Percentiles rank a stretch among this genome's conserved stretches.
phyloP scores from a whole-genome alignment of 2,329 filamentous ascomycete species.

The Aaosphaeria arxii region DNA sequence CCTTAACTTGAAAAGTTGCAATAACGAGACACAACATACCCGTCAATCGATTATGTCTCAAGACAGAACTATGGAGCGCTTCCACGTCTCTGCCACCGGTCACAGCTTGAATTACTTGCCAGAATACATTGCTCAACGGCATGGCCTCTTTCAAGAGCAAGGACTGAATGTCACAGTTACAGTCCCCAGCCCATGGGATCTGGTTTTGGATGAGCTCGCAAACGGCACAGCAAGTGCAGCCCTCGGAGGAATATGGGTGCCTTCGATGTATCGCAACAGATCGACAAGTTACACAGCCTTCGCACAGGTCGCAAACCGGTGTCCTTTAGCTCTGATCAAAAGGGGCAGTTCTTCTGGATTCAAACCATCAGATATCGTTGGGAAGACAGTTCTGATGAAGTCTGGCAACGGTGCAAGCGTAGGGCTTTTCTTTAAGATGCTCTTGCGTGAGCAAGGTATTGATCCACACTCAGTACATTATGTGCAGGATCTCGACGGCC shows the following conservation, averaged over 20 bases:
- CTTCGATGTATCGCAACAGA: conserved; percentile 9
- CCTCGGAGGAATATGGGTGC: conserved; percentile 16
- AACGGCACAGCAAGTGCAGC: conserved; percentile 15
- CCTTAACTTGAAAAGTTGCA: too few species aligned
- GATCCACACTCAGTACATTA: conserved; percentile 11
- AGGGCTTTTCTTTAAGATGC: conserved; percentile 19
- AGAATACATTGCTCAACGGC: conserved; percentile 27
- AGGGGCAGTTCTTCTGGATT: conserved; percentile 4
- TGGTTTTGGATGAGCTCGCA: conserved; percentile 17
- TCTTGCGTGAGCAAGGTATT: conserved; percentile 14
- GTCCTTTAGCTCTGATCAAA: conserved; percentile 8
- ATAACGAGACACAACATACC: too few species aligned
- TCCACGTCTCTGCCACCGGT: conserved; percentile 22
- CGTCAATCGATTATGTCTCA: too few species aligned
- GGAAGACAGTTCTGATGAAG: conserved; percentile 15
- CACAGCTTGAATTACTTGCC: conserved; percentile 31
- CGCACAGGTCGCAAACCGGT: conserved; percentile 11
- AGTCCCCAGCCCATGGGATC: conserved; percentile 24
- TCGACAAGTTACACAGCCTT: conserved; percentile 13
- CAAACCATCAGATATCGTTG: conserved; percentile 8
- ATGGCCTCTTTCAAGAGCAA: conserved; percentile 28
- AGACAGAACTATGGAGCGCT: conserved; percentile 1
- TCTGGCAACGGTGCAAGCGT: conserved; percentile 14
- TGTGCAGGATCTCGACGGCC: conserved; percentile 15
- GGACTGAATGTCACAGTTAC: conserved; percentile 25